These are phyloP conservation scores for Penicillium sp. DNA, from an alignment of 2,329 filamentous ascomycete genomes.

Conservation along the genomic window DNA sequence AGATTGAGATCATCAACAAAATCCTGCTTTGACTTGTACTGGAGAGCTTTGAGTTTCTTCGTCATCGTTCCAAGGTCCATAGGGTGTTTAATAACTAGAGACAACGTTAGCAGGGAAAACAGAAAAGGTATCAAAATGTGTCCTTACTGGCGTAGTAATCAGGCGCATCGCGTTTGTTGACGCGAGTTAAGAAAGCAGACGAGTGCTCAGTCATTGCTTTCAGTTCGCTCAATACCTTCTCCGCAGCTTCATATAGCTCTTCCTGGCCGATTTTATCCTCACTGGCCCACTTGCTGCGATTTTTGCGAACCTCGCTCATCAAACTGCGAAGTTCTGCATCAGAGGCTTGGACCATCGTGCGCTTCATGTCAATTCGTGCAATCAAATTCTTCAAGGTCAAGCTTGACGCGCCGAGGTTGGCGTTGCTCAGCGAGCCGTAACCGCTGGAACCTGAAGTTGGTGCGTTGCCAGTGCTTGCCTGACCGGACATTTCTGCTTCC, in stretches of 20 bases:
- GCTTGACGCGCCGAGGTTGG: slow-evolving; percentile 94
- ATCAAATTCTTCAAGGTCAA: slow-evolving; percentile 97
- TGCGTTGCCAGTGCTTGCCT: slow-evolving; percentile 59
- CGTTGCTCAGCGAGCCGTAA: slow-evolving; percentile 87
- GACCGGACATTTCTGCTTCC: slow-evolving; percentile 86
- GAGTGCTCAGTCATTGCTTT: slow-evolving; percentile 98
- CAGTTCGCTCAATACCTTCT: slow-evolving; percentile 95
- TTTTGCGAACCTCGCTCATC: slow-evolving; percentile 97
- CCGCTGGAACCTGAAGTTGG: slow-evolving; percentile 63
- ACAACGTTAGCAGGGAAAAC: slow-evolving; percentile 27
- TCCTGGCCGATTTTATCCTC: slow-evolving; percentile 98
- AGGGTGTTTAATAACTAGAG: slow-evolving; percentile 84
- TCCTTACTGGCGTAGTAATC: slow-evolving; percentile 88
- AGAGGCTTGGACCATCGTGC: slow-evolving; percentile 85
- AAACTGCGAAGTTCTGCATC: slow-evolving; percentile 89
- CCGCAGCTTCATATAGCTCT: slow-evolving; percentile 93
- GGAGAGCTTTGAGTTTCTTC: slow-evolving; percentile 85
- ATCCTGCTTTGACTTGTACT: slow-evolving; percentile 88
- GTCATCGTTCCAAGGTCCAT: slow-evolving; percentile 99
- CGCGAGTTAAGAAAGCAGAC: slow-evolving; percentile 88
- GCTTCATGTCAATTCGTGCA: slow-evolving; percentile 90
- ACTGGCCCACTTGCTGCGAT: slow-evolving; percentile 97
- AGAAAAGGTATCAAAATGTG: background rate
- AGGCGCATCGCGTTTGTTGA: slow-evolving; percentile 95
- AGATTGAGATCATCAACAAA: slow-evolving; percentile 92